Base-by-base conservation (phyloP, 345 rosid genomes). In the Citrus maxima region DNA sequence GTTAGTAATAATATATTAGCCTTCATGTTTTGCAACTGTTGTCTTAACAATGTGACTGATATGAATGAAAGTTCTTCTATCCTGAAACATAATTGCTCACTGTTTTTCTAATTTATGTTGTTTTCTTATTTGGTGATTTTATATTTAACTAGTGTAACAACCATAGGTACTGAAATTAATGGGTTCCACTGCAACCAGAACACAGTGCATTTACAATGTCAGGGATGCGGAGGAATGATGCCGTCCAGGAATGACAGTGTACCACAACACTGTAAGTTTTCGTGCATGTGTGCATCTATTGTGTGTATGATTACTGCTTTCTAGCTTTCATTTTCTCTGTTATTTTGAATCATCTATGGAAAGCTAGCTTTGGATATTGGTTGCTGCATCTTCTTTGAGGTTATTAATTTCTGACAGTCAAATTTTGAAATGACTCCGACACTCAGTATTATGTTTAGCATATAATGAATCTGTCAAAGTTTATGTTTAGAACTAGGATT, bases 191-290 rank as follows among this genome's bases (percentile, higher is more conserved):
- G 99, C 87, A 85, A 87, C 80, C 87, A 18, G 68, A 84, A 82
- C 75, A 89, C 90, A 56, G 84, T 89, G 34, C 97, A 95, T 82
- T 74, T 91, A 80, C 96, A 89, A 82, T 95, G 99, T 80, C 97
- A 92, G 70, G 80, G 84, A 72, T 95, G 98, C 82, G 88, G 92
- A 46, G 96, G 96, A 84, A 87, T 92, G 96, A 87, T 95, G 95
- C 98, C 98, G 79, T 87, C 85, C 27, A 89, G 99, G 84, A 63
- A 86, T 75, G 87, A 88, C 80, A 78, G 59, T 79, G 90, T 86
- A n/a, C 97, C 96, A 1, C 95, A 92, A 83, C 94, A 91, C 78
- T 95, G 99, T 95, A 87, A 84, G 97, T 80, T 54, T 35, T 25
- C 27, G 22, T 66, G n/a, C 51, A 32, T 37, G 25, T 25, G 79